Base-by-base conservation (phyloP, 352 stramenopile genomes). In the Vaucheria bursata region DNA sequence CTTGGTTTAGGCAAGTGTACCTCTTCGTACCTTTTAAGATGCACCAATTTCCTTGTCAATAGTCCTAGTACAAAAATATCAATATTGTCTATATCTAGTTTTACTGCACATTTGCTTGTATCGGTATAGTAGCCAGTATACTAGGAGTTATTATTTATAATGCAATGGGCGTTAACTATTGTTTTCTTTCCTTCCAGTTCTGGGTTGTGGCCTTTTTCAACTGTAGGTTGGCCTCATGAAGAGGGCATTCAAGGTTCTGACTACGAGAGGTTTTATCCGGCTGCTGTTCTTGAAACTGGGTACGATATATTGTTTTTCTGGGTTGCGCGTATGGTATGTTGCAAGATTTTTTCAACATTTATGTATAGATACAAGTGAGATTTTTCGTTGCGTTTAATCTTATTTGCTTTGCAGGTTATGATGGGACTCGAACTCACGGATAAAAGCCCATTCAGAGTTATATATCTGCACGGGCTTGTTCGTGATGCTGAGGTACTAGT, bases 221-320 rank as follows among this genome's bases (percentile, higher is more conserved):
- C 90, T 4, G 84, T 94, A 36, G 90, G 90, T 1, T 94, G 90
- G 90, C 90, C 90, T 6, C 71, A 90, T 39, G 74, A 86, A 34
- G 87, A 91, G 71, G 79, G 77, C 25, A 76, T 84, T 5, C 75
- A 79, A 12, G 79, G 85, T 59, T 70, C 32, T 31, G 71, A 80
- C 36, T 87, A 86, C 4, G 87, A 90, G 73, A 88, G 92, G 79
- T 98, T 97, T 77, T 99, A 97, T 86, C 96, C 96, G 29, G 93
- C 92, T 35, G 93, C 96, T 53, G 86, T 97, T 75, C 85, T 99
- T 34, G 97, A 99, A 85, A 99, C 97, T n/a, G 97, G 96, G 6
- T 97, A 97, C 81, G 97, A 99, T 86, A 99, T 99, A 85, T 83
- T 99, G 18, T 99, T 99, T 87, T 99, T 99, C 86, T 99, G 97